Percentiles rank a stretch among this genome's conserved stretches.
These are phyloP conservation scores for Sporothrix variecibatus DNA, from an alignment of 2,329 filamentous ascomycete species.

Conservation along the genomic window DNA sequence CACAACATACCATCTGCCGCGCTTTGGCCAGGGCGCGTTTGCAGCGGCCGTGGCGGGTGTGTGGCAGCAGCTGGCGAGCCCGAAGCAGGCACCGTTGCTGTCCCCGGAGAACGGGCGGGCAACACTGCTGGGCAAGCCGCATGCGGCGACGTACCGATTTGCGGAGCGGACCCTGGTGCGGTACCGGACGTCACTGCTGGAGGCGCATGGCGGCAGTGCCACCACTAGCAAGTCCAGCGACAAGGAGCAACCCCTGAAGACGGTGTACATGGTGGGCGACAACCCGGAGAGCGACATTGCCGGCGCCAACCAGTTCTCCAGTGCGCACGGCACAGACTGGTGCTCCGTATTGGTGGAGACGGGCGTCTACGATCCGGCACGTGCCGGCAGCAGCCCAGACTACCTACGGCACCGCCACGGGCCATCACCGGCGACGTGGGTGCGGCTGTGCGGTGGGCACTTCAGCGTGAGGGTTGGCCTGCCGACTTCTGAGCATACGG, in stretches of 20 bases:
- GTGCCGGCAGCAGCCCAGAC: constrained; percentile 27
- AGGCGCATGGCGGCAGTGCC: constrained; percentile 29
- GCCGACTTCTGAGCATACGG: neutral
- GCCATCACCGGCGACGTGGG: constrained; percentile 36
- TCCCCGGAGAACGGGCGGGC: constrained; percentile 42
- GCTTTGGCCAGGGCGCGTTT: constrained; percentile 91
- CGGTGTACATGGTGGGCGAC: constrained; percentile 93
- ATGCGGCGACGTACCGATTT: constrained; percentile 74
- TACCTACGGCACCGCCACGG: constrained; percentile 34
- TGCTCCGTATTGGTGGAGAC: constrained; percentile 38
- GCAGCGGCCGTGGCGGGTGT: constrained; percentile 77
- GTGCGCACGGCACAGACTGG: constrained; percentile 57
- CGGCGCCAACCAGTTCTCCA: constrained; percentile 77
- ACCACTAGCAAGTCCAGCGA: neutral
- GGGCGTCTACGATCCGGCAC: constrained; percentile 37
- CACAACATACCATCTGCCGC: constrained; percentile 77
- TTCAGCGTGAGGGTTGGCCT: constrained; percentile 36
- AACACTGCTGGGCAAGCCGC: constrained; percentile 81
- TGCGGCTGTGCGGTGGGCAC: constrained; percentile 38
- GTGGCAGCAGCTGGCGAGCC: constrained; percentile 75
- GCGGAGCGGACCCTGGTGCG: constrained; percentile 72
- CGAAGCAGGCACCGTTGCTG: constrained; percentile 56
- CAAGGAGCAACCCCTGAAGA: constrained; percentile 54
- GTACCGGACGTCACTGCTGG: constrained; percentile 56
- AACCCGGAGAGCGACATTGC: constrained; percentile 88